Evolutionary conservation across 2,329 filamentous ascomycete genomes (phyloP), one percentile per base, ranked within the genome.

Genomic region (Sarocladiaceae sp.): DNA sequence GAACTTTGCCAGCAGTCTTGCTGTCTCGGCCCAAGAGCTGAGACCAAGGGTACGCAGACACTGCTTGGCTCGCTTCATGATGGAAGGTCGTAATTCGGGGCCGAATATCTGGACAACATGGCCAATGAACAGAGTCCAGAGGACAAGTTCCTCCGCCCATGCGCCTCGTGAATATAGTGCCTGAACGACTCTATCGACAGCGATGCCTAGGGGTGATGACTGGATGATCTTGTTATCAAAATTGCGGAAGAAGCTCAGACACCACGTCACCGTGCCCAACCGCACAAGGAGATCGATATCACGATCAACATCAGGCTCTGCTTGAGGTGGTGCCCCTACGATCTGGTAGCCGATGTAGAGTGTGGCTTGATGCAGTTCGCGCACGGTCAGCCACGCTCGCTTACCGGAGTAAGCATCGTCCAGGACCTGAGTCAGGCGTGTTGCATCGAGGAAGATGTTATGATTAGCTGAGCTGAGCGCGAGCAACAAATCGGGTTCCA

Each of bases 321-420:
- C 12, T 24, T 21, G 29, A 11, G 40, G 26, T 11, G 40, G 11
- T 7, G 10, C 26, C 7, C 29, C 27, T 6, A 32, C 29, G 27
- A 43, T 32, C 13, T 29, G 40, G 16, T 43, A 43, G 16, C 40
- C 40, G 13, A 43, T 43, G 27, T 43, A 43, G 4, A 43, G 27
- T 3, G 29, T 33, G 4, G 40, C 7, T 12, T 32, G 26, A 21
- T 43, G 40, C 10, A 43, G 19, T n/a, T 5, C 19, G 23, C 27
- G 24, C 10, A 43, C 27, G 12, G 26, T 43, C 6, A 43, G 18
- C 40, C 40, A 43, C 18, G 32, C 40, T 21, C 40, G 26, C 16
- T 43, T 43, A 10, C 29, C 29, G 13, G 11, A 3, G 15, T 43
- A 23, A 3, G 40, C 40, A 15, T 32, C 40, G 23, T 43, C 40